A percentile compares a stretch with the other conserved stretches of the same genome.
Evolutionary conservation across 768 basidiomycete species (phyloP).

Genomic region (Trametes villosa): DNA sequence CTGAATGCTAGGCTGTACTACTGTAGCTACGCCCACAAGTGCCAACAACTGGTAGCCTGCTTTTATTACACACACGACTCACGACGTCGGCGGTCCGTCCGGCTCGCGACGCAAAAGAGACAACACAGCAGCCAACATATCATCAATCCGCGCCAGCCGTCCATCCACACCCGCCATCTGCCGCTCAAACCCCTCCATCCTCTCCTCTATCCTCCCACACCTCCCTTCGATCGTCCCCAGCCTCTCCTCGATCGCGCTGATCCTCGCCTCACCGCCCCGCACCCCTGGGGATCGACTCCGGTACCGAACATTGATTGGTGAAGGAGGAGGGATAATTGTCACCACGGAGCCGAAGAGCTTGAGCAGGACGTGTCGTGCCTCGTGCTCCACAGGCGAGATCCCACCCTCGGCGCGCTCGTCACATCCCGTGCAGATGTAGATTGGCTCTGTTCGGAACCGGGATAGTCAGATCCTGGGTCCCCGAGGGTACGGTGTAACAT

Average conservation of each 20-base stretch:
- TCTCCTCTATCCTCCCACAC: background rate
- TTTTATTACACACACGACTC: too few relatives aligned
- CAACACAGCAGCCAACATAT: background rate
- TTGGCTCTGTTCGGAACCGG: background rate
- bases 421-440: background rate
- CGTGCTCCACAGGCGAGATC: background rate
- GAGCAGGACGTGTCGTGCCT: background rate
- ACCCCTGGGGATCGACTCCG: too few relatives aligned
- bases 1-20: too few relatives aligned
- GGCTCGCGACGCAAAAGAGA: background rate
- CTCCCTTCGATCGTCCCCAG: background rate
- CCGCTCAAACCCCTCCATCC: constrained; percentile 1
- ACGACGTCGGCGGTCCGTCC: too few relatives aligned
- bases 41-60: too few relatives aligned
- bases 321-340: too few relatives aligned
- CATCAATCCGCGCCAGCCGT: background rate
- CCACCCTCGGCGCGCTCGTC: background rate
- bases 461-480: too few relatives aligned
- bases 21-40: too few relatives aligned
- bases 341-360: background rate
- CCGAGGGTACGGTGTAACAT: too few relatives aligned
- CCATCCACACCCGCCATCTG: background rate
- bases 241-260: background rate
- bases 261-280: background rate
- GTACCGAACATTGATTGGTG: too few relatives aligned